Conservation (phyloP, 202 grass and related monocot genomes). For the Digitaria exilis region DNA sequence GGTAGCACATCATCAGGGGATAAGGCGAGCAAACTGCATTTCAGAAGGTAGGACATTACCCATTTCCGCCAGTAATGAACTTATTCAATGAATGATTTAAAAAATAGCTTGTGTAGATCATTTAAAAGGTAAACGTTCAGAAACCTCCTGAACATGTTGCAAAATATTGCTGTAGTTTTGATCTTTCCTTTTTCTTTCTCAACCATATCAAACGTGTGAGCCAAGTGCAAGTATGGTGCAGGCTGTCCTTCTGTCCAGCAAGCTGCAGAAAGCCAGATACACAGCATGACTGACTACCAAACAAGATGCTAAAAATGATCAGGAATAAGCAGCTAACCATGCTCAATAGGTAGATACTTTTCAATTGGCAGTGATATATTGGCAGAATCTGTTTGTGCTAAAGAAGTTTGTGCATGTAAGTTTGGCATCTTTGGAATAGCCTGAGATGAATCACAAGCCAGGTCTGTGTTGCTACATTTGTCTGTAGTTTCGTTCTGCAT, state of each 20-base stretch:
- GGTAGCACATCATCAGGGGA: conserved; percentile 90
- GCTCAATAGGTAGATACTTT: conserved; percentile 74
- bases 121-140: conserved; percentile 32
- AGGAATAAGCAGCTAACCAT: conserved; percentile 61
- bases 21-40: conserved; percentile 87
- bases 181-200: conserved; percentile 97
- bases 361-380: conserved; percentile 86
- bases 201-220: conserved; percentile 85
- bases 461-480: conserved; percentile 42
- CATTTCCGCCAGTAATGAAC: conserved; percentile 19
- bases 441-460: conserved; percentile 38
- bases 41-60: conserved; percentile 39
- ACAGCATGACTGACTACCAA: conserved; percentile 45
- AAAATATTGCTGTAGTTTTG: conserved; percentile 78
- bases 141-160: conserved; percentile 97
- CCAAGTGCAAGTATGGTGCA: conserved; percentile 94
- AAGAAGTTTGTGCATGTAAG: conserved; percentile 61
- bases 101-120: conserved; percentile 9
- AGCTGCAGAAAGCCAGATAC: conserved; percentile 67
- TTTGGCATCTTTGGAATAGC: conserved; percentile 49
- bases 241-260: conserved; percentile 94
- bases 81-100: conserved; percentile 22
- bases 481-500: conserved; percentile 28
- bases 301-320: conserved; percentile 44
- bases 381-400: conserved; percentile 44